Evolutionary conservation across 768 basidiomycete genomes (phyloP).

Genomic region (Auricularia sp.): DNA sequence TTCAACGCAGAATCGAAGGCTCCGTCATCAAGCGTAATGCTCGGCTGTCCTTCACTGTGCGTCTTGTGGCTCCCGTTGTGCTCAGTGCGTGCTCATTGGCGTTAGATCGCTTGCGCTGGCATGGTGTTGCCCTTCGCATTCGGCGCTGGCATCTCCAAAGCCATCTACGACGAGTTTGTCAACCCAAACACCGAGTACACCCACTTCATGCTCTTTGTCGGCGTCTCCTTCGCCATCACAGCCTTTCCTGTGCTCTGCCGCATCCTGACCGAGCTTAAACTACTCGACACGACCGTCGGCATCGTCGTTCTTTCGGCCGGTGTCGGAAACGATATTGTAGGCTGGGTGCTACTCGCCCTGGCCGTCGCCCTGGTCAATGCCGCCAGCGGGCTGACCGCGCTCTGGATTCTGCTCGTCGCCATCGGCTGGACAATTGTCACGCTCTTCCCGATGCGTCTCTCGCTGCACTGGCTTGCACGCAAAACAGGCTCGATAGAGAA

Average conservation of each 20-base stretch:
- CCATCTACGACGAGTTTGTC: slow-evolving; percentile 70
- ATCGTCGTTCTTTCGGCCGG: slow-evolving; percentile 89
- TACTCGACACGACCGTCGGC: slow-evolving; percentile 86
- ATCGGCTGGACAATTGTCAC: slow-evolving; percentile 76
- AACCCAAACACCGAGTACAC: slow-evolving; percentile 60
- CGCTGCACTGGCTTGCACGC: slow-evolving; percentile 61
- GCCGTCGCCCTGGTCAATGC: slow-evolving; percentile 91
- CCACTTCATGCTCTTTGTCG: slow-evolving; percentile 90
- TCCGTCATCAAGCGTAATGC: slow-evolving; percentile 53
- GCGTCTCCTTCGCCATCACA: slow-evolving; percentile 83
- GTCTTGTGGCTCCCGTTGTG: not conserved
- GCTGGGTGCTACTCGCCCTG: slow-evolving; percentile 83
- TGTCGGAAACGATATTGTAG: slow-evolving; percentile 59
- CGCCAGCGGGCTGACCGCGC: slow-evolving; percentile 66
- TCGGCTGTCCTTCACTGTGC: slow-evolving; percentile 15
- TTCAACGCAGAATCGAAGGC: slow-evolving; percentile 51
- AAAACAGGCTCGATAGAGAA: slow-evolving; percentile 72
- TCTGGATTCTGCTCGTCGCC: slow-evolving; percentile 75
- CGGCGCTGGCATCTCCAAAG: slow-evolving; percentile 57
- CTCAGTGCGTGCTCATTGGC: not conserved
- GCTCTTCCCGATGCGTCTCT: slow-evolving; percentile 52
- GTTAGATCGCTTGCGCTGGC: slow-evolving; percentile 32
- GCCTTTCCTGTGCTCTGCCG: slow-evolving; percentile 81
- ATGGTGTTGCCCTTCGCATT: slow-evolving; percentile 84
- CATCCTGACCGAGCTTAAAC: slow-evolving; percentile 62